phyloP scores from a whole-genome alignment of 1,284 basidiomycete genomes.

The Meira miltonrushii region DNA sequence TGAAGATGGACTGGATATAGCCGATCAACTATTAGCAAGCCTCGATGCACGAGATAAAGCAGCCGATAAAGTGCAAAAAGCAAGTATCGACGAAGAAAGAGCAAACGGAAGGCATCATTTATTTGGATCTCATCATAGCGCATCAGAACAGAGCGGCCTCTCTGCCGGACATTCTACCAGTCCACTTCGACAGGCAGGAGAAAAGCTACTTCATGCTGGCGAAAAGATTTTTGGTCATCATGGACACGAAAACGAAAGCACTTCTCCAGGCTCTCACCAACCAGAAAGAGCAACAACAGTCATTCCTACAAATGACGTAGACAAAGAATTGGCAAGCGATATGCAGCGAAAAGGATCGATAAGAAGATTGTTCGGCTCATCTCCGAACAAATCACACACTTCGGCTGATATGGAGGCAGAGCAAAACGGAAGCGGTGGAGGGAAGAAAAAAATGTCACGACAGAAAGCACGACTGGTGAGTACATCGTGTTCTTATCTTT shows the following conservation, averaged over 20 bases:
- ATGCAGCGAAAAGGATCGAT: slow-evolving; percentile 1
- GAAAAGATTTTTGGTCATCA: slow-evolving; percentile 1
- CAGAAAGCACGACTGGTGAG: slow-evolving; percentile 18
- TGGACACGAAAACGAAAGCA: not conserved
- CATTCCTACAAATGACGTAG: not conserved
- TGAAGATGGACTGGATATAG: slow-evolving; percentile 33
- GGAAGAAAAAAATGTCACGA: slow-evolving; percentile 8
- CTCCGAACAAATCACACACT: not conserved
- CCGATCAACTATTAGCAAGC: slow-evolving; percentile 36
- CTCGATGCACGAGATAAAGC: slow-evolving; percentile 34
- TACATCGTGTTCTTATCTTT: not conserved
- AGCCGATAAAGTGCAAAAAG: slow-evolving; percentile 7
- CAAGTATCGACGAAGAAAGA: not conserved
- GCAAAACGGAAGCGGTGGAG: not conserved
- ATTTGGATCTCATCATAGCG: not conserved
- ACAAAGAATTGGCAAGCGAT: not conserved
- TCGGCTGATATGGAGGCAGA: not conserved
- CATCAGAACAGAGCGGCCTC: not conserved
- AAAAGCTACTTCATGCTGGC: slow-evolving; percentile 9
- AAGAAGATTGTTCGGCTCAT: not conserved
- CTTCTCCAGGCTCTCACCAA: not conserved
- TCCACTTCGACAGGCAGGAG: not conserved
- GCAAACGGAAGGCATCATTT: not conserved
- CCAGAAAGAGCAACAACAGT: not conserved
- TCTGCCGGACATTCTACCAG: not conserved